Evolutionary conservation across 306 rosid genomes (phyloP), one percentile per base, ranked within the genome.

Genomic region (Cicer bijugum): DNA sequence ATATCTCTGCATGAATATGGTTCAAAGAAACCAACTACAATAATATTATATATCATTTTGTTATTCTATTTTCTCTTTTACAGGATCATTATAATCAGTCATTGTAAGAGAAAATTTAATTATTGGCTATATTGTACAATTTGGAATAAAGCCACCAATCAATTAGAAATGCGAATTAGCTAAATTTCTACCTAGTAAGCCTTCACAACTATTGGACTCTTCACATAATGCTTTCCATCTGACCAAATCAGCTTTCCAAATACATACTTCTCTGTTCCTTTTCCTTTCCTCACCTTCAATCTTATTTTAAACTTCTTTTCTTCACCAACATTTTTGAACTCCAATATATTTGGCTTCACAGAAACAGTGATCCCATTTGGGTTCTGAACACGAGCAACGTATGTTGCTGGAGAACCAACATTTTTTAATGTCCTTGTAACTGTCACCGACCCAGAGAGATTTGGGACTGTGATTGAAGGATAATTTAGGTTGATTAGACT

Each of bases 381-480:
- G 14, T 77, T 81, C 14, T 63, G 75, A 69, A 93, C 62, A 9
- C 19, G 59, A 33, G 78, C 90, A 45, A 9, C 50, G 51, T 93
- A 93, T 4, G 86, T 88, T 61, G 86, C 91, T 1, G 94, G 90
- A 62, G 79, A 55, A 66, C 97, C 97, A 11, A 93, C 98, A 45
- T 89, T 91, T 74, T 89, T 93, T 40, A 93, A 33, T 20, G 60
- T 88, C 81, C 97, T 83, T 71, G 59, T 84, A 12, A 93, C 78
- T 7, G 71, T 85, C 37, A 87, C 76, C 6, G 94, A 84, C n/a
- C 81, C 69, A 1, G 86, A 72, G 74, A 93, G 89, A 7, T 75
- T 75, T 10, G 94, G 94, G 72, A 91, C 92, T 14, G 94, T 83
- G 76, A 93, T 88, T 66, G 98, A 91, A 33, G 98, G 98, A 67